A percentile compares a stretch with the other conserved stretches of the same genome.
Conservation (phyloP, 1,284 basidiomycete genomes). For the Lignosus rhinocerotis region DNA sequence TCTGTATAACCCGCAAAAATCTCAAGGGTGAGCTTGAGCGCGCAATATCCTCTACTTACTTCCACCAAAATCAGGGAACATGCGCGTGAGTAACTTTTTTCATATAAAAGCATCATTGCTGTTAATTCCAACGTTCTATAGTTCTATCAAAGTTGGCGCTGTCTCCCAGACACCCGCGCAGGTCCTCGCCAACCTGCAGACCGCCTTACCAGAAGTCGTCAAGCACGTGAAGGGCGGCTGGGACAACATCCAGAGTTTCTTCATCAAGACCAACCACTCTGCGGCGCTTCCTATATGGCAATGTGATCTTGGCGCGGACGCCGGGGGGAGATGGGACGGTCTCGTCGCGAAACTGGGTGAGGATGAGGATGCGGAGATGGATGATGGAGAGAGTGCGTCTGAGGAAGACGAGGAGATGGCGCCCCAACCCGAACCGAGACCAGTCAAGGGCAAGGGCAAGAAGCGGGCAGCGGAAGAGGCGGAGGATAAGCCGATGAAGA, state of each 20-base stretch:
- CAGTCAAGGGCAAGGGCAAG: conserved; percentile 37
- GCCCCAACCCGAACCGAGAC: conserved; percentile 6
- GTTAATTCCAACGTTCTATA: conserved; percentile 33
- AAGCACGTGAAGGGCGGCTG: conserved; percentile 78
- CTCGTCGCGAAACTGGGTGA: conserved; percentile 37
- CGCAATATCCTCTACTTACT: conserved; percentile 90
- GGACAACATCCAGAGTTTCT: conserved; percentile 89
- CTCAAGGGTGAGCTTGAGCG: conserved; percentile 88
- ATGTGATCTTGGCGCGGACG: conserved; percentile 63
- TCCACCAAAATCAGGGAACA: conserved; percentile 91
- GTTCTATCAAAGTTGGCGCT: conserved; percentile 84
- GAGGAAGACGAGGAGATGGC: conserved; percentile 31
- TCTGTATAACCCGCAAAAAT: conserved; percentile 83
- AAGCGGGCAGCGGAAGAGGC: conserved; percentile 41
- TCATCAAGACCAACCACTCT: conserved; percentile 89
- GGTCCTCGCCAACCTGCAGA: conserved; percentile 78
- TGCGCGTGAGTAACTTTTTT: conserved; percentile 65
- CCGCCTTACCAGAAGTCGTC: conserved; percentile 79
- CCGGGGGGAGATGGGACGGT: conserved; percentile 65
- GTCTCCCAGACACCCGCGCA: conserved; percentile 74
- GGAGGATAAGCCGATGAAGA: conserved; percentile 23
- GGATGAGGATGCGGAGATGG: conserved; percentile 32
- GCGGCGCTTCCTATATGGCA: conserved; percentile 91
- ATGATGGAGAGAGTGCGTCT: conserved; percentile 28
- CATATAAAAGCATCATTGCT: not conserved